phyloP scores from a whole-genome alignment of 257 asterid genomes.

The Solanum chmielewskii region DNA sequence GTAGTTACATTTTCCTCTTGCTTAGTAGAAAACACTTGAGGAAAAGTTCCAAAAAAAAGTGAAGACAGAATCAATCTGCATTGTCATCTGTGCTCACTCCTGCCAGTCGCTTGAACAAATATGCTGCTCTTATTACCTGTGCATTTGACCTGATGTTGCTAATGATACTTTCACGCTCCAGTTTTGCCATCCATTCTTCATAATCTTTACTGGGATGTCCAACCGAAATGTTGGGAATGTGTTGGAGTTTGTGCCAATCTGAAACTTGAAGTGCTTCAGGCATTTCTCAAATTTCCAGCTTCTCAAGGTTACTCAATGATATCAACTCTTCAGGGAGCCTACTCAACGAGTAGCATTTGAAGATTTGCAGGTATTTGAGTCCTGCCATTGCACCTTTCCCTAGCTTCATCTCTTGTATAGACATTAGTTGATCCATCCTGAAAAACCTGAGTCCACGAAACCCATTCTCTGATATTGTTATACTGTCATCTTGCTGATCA shows the following conservation, averaged over 20 bases:
- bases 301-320: background rate
- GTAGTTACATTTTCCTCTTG: background rate
- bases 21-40: background rate
- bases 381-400: constrained; percentile 1
- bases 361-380: constrained; percentile 4
- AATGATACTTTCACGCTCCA: background rate
- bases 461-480: background rate
- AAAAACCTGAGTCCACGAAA: background rate
- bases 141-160: background rate
- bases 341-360: background rate
- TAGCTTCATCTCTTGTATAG: background rate
- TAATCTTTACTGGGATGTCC: background rate
- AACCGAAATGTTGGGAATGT: background rate
- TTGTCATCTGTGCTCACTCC: background rate
- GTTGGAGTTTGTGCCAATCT: background rate
- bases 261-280: background rate
- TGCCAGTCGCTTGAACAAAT: background rate
- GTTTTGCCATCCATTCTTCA: background rate
- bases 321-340: background rate
- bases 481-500: background rate
- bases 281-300: background rate
- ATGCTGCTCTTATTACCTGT: background rate
- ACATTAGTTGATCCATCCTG: background rate
- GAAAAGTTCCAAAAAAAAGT: background rate
- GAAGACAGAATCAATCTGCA: background rate